phyloP scores from a whole-genome alignment of 2,329 filamentous ascomycete genomes.

The Colletotrichum sp. region DNA sequence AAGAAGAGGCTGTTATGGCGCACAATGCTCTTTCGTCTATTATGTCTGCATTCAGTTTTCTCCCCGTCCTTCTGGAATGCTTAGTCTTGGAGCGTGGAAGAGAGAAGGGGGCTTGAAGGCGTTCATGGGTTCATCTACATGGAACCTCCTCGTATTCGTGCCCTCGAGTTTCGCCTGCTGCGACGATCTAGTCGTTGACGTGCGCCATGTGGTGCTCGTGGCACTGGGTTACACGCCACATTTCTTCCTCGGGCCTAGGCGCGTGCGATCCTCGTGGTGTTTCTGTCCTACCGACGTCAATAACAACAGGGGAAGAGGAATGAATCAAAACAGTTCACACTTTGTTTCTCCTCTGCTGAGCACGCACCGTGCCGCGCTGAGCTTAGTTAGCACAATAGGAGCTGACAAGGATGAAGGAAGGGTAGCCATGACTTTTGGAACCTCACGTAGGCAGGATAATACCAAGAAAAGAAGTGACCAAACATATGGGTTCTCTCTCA shows the following conservation, averaged over 20 bases:
- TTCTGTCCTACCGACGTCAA: neutral
- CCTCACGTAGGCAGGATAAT: neutral
- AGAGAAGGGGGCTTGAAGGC: neutral
- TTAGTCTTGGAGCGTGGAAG: neutral
- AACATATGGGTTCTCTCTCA: neutral
- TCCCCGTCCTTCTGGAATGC: neutral
- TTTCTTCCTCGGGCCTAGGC: neutral
- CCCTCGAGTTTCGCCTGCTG: neutral
- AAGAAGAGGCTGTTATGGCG: neutral
- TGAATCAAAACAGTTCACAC: neutral
- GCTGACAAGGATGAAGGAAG: neutral
- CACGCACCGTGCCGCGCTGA: neutral
- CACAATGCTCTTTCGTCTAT: neutral
- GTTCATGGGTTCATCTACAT: neutral
- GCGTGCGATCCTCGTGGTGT: neutral
- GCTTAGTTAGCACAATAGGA: neutral
- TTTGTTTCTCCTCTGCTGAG: neutral
- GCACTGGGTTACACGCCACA: neutral
- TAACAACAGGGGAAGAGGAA: neutral
- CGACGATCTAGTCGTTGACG: neutral
- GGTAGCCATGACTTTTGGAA: neutral
- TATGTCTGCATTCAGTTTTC: neutral
- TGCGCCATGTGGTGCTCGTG: conserved; percentile 1
- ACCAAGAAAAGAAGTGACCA: neutral
- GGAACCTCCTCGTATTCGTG: neutral